Evolutionary conservation across 441 rosid species (phyloP), one percentile per base, ranked within the genome.

Genomic region (Erysimum pusillum): DNA sequence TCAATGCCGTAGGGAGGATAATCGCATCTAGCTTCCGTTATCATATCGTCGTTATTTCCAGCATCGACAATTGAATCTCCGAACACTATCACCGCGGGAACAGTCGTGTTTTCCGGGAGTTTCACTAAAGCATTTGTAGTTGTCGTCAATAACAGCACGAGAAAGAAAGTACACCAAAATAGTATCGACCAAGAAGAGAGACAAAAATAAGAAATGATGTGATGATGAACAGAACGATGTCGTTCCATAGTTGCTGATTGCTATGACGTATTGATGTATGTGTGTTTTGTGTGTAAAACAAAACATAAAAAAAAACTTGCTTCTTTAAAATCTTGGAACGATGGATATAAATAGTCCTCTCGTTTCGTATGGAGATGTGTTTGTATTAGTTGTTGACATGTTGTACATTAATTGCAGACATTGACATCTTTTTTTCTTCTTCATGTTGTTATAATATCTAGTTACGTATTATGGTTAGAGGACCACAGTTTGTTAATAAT

Each of bases 51-150:
- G 75, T 84, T 89, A 77, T 89, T 89, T 32, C 91, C 88, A 1
- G 93, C 70, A 76, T 87, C 90, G 2, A 87, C 83, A 2, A 84
- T 65, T 1, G 92, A 88, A 73, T 85, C 92, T 15, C 88, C 88
- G 17, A 89, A 88, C 66, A 67, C 61, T 63, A 88, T 54, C 15
- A 88, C 13, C 1, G 88, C 84, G 0, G 86, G 77, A n/a, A 84
- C 13, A 2, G 53, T 68, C 4, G 4, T 67, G 44, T 82, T 81
- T 20, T 35, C 57, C 1, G 85, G 84, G 58, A 83, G 69, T 61
- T 83, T 69, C 46, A 76, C 67, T 17, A 63, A 38, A 66, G 71
- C 82, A 32, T 62, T 31, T 42, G 75, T 71, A n/a, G 32, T 66
- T 48, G 65, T 66, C 25, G 35, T 12, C n/a, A 15, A 56, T n/a